Evolutionary conservation across 352 stramenopile species (phyloP).

Genomic region (Phytophthora foliorum): DNA sequence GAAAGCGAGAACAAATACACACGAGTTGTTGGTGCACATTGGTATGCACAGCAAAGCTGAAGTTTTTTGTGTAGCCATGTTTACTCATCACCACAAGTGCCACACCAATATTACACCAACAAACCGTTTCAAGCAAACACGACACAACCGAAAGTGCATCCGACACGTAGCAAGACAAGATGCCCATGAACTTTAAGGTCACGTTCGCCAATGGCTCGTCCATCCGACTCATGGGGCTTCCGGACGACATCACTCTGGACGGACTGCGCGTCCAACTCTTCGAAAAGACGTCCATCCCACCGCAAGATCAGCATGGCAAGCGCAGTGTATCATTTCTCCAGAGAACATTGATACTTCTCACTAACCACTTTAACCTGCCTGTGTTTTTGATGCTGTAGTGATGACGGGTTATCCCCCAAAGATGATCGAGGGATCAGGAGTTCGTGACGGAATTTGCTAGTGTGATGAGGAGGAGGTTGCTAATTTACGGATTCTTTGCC

Average conservation of each 20-base stretch:
- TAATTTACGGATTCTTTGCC: constrained; percentile 6
- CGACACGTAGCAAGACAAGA: constrained; percentile 8
- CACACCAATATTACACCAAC: neutral
- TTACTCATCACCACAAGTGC: constrained; percentile 8
- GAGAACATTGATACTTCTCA: neutral
- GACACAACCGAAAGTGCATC: neutral
- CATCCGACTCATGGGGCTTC: constrained; percentile 73
- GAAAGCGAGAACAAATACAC: constrained; percentile 4
- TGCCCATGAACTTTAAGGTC: constrained; percentile 77
- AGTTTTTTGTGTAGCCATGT: constrained; percentile 12
- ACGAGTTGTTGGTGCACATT: constrained; percentile 11
- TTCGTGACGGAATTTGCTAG: constrained; percentile 36
- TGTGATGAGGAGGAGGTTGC: neutral
- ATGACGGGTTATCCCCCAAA: constrained; percentile 84
- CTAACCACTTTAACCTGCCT: constrained; percentile 2
- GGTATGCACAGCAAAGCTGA: constrained; percentile 9
- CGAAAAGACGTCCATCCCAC: constrained; percentile 65
- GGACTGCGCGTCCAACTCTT: constrained; percentile 59
- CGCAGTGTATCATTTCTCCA: constrained; percentile 17
- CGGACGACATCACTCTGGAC: constrained; percentile 71
- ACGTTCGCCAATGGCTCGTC: constrained; percentile 80
- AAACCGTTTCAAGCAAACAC: neutral
- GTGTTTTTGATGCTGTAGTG: constrained; percentile 46
- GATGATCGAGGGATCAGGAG: constrained; percentile 63
- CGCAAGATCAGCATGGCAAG: constrained; percentile 75